Base-by-base conservation (phyloP, 116 monocot species). In the Phalaenopsis hybrid region DNA sequence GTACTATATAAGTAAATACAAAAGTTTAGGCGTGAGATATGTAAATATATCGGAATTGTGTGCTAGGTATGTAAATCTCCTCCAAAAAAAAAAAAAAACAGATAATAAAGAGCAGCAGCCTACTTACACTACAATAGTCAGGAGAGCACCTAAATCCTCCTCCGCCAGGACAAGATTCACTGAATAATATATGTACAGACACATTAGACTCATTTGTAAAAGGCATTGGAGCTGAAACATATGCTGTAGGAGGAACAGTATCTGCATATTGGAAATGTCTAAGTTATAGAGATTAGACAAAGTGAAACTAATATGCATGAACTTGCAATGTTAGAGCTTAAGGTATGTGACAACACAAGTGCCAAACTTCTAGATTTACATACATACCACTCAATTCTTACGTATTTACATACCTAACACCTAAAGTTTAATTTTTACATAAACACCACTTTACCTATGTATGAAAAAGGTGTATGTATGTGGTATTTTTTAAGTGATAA, bases 221-320 rank as follows among this genome's bases (percentile, higher is more conserved):
- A 73, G 88, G 23, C 31, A 85, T 86, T 68, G 80, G 69, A 75
- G 81, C 87, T 74, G 88, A 85, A 69, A 99, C 82, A 84, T 84
- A 85, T 78, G 99, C 99, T 45, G 99, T 99, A 34, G 99, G 99
- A 44, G 95, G 45, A 74, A 91, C 76, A 80, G 95, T 99, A 85
- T 99, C 99, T 99, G 93, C 93, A 89, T 73, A 80, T 25, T 80
- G 45, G 12, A 85, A 57, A 61, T 77, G 68, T n/a, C 63, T 16
- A 77, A 68, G 78, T 77, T 82, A 82, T 75, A 20, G 8, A 48
- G 23, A 18, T 33, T 46, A 48, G 48, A n/a, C 11, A 59, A 57
- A 46, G 37, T 37, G 37, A 73, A 33, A 25, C 33, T 15, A 55
- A 55, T 55, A 16, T 8, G 28, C 44, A 65, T 37, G 55, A 15